These are phyloP conservation scores for Beauveria sp. DNA, from an alignment of 2,329 filamentous ascomycete genomes.

Conservation along the genomic window DNA sequence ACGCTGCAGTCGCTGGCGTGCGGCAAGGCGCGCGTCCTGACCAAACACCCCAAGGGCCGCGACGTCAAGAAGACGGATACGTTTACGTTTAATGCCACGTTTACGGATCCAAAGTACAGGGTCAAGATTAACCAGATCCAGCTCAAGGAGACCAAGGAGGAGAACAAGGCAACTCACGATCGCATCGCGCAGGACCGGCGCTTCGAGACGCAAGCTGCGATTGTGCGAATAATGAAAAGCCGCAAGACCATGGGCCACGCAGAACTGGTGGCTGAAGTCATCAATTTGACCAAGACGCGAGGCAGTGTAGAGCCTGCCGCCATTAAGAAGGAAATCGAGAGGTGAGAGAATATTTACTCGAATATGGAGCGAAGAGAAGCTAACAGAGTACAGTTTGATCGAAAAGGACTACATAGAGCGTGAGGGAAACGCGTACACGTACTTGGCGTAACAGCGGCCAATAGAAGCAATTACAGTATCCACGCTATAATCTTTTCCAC, in stretches of 20 bases:
- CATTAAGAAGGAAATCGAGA: constrained; percentile 97
- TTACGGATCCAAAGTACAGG: constrained; percentile 74
- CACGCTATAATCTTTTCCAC: background rate
- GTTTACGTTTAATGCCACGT: constrained; percentile 73
- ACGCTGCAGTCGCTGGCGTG: constrained; percentile 94
- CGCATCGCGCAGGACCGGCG: constrained; percentile 82
- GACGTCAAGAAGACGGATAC: constrained; percentile 74
- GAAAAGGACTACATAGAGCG: constrained; percentile 92
- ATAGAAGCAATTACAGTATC: background rate
- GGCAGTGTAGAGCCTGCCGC: constrained; percentile 78
- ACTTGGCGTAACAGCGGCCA: constrained; percentile 50
- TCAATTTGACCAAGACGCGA: constrained; percentile 78
- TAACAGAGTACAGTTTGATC: constrained; percentile 54
- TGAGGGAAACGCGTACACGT: constrained; percentile 62
- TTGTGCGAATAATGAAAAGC: constrained; percentile 95
- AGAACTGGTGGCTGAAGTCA: constrained; percentile 87
- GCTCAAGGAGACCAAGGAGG: constrained; percentile 88
- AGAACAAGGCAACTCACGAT: constrained; percentile 91
- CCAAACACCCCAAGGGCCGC: constrained; percentile 75
- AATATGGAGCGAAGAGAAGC: constrained; percentile 9
- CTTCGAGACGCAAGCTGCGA: constrained; percentile 94
- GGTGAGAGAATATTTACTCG: constrained; percentile 41
- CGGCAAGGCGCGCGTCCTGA: constrained; percentile 75
- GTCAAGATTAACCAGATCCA: constrained; percentile 99
- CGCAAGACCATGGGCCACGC: constrained; percentile 78